phyloP scores from a whole-genome alignment of 1,139 yeast genomes.

The Candida sp. region DNA sequence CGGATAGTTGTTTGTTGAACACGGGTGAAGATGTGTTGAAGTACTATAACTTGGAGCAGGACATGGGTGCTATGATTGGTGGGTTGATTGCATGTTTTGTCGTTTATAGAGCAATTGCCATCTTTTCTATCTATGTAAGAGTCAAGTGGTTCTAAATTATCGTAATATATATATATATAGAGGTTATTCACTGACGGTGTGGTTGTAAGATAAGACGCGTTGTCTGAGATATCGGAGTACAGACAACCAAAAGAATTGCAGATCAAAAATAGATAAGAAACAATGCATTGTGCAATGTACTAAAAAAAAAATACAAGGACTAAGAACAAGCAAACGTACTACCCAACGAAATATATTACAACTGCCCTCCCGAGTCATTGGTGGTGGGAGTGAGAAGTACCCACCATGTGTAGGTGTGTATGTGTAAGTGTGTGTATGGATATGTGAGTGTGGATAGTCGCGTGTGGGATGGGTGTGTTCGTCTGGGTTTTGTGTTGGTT shows the following conservation, averaged over 20 bases:
- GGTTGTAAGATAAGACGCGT: neutral
- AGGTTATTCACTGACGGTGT: neutral
- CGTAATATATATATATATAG: neutral
- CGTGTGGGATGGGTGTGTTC: too few relatives aligned
- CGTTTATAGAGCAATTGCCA: constrained; percentile 36
- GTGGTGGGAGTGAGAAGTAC: too few relatives aligned
- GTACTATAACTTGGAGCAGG: constrained; percentile 32
- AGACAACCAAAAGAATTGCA: neutral
- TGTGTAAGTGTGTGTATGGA: too few relatives aligned
- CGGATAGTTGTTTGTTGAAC: constrained; percentile 30
- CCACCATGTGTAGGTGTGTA: too few relatives aligned
- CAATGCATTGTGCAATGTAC: neutral
- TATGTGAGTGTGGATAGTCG: too few relatives aligned
- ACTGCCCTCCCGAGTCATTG: neutral
- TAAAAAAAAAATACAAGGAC: neutral
- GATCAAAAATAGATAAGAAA: neutral
- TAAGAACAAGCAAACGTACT: neutral
- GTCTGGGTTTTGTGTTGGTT: too few relatives aligned
- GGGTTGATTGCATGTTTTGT: constrained; percentile 41
- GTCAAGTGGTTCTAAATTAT: constrained; percentile 21
- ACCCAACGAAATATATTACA: too few relatives aligned
- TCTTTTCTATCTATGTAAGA: constrained; percentile 27
- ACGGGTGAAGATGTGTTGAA: constrained; percentile 41
- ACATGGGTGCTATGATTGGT: constrained; percentile 36
- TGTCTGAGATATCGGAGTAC: neutral